A percentile compares a stretch with the other conserved stretches of the same genome.
Conservation (phyloP, 768 basidiomycete genomes). For the Sistotremastrum suecicum region DNA sequence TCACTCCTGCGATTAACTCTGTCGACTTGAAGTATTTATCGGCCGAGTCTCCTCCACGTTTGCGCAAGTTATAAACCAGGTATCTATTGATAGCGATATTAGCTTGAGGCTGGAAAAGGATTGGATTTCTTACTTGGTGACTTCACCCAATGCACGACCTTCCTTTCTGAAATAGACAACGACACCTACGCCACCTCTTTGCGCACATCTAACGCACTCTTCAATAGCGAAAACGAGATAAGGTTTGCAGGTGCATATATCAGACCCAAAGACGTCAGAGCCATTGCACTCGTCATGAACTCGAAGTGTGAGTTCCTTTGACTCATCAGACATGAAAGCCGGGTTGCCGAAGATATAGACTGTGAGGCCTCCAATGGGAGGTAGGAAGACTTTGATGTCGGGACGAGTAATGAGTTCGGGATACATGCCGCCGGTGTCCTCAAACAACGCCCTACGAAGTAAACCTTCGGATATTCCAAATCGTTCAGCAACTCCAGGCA, state of each 20-base stretch:
- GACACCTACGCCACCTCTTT: conserved; percentile 79
- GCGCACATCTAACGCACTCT: conserved; percentile 76
- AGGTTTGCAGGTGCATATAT: conserved; percentile 87
- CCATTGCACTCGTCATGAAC: conserved; percentile 97
- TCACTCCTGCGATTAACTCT: conserved; percentile 86
- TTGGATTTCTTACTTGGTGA: conserved; percentile 52
- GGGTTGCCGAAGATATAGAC: conserved; percentile 91
- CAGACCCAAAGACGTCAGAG: conserved; percentile 91
- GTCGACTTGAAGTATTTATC: conserved; percentile 92
- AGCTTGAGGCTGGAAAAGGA: not conserved
- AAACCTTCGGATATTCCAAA: conserved; percentile 86
- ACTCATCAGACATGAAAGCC: conserved; percentile 56
- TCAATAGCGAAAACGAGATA: conserved; percentile 89
- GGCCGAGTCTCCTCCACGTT: conserved; percentile 86
- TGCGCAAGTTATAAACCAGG: conserved; percentile 92
- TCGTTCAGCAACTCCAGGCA: conserved; percentile 88
- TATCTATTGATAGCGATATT: conserved; percentile 31
- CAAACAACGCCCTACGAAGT: conserved; percentile 84
- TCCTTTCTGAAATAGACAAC: conserved; percentile 94
- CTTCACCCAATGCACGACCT: conserved; percentile 86
- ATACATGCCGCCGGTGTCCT: conserved; percentile 93
- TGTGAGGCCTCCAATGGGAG: conserved; percentile 83
- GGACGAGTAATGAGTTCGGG: conserved; percentile 92
- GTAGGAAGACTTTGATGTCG: conserved; percentile 91
- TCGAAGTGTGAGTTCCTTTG: conserved; percentile 72